Evolutionary conservation across 176 grass and related monocot genomes (phyloP), one percentile per base, ranked within the genome.

Genomic region (Ensete glaucum): DNA sequence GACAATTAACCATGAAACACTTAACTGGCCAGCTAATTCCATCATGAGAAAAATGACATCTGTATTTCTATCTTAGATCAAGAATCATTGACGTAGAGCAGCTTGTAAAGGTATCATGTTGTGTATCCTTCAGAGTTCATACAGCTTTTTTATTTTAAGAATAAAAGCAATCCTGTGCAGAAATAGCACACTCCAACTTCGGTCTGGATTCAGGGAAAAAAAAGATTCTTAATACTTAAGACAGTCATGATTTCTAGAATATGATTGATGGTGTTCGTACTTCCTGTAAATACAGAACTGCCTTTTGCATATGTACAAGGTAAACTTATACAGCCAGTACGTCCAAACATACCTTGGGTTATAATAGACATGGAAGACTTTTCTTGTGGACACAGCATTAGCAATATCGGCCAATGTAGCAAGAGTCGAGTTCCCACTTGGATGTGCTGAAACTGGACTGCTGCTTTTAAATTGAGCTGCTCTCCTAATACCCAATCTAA

Each of bases 401-500:
- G 83, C 79, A 54, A 96, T 49, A 14, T 56, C 76, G 48, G 79
- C 64, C 12, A 88, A 81, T 76, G 29, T 82, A 51, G 54, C 78
- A 11, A 64, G 17, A 83, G 62, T 85, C 48, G 69, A 81, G 69
- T 55, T 81, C 71, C 82, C 79, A 73, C 76, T 82, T 49, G 71
- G 21, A 27, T 73, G 59, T 60, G 83, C 67, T 26, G 81, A 52
- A 83, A 80, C 66, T 62, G 76, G 69, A 80, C 49, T 62, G 66
- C 14, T 62, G 50, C 73, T 75, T 72, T 91, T 95, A 67, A 99
- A 83, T 85, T 94, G 96, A 77, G 83, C 58, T 15, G 86, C 84
- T 64, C 96, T 94, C 83, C 91, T 87, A 67, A 99, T 85, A 19
- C 96, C 96, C 73, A 99, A 67, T 65, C 85, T 94, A 54, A 99